phyloP scores from a whole-genome alignment of 306 rosid genomes.

The Corylus heterophylla region DNA sequence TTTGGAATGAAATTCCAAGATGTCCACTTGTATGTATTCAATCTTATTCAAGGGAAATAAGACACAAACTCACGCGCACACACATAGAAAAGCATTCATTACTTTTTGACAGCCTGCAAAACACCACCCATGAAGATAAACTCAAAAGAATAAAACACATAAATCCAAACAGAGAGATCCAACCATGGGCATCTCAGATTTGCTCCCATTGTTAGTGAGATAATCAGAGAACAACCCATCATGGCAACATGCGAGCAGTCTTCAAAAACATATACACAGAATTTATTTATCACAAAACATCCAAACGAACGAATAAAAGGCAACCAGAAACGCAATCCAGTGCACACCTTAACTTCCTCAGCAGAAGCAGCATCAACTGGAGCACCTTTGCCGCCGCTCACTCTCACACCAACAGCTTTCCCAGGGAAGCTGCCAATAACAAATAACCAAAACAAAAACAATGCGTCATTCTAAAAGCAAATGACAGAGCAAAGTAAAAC shows the following conservation, averaged over 20 bases:
- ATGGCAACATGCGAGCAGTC: not conserved
- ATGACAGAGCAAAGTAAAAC: not conserved
- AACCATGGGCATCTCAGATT: too few species aligned
- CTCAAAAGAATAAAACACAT: too few species aligned
- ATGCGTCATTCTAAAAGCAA: not conserved
- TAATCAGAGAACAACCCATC: not conserved
- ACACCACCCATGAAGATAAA: too few species aligned
- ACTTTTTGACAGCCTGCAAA: too few species aligned
- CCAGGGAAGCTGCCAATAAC: constrained; percentile 66
- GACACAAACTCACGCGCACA: too few species aligned
- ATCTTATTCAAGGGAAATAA: too few species aligned
- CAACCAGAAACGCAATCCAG: not conserved
- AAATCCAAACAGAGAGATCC: too few species aligned
- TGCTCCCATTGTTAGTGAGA: too few species aligned
- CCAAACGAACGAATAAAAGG: not conserved
- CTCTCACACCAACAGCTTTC: constrained; percentile 61
- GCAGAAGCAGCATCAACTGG: constrained; percentile 54
- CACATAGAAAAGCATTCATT: too few species aligned
- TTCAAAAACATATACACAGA: not conserved
- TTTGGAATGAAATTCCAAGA: too few species aligned
- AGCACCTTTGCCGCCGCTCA: constrained; percentile 46
- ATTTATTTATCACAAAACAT: not conserved
- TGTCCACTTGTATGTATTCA: too few species aligned
- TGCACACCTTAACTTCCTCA: constrained; percentile 31
- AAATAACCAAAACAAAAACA: not conserved